phyloP scores from a whole-genome alignment of 192 early-diverging fungal genomes.

The Gryganskiella cystojenkinii region DNA sequence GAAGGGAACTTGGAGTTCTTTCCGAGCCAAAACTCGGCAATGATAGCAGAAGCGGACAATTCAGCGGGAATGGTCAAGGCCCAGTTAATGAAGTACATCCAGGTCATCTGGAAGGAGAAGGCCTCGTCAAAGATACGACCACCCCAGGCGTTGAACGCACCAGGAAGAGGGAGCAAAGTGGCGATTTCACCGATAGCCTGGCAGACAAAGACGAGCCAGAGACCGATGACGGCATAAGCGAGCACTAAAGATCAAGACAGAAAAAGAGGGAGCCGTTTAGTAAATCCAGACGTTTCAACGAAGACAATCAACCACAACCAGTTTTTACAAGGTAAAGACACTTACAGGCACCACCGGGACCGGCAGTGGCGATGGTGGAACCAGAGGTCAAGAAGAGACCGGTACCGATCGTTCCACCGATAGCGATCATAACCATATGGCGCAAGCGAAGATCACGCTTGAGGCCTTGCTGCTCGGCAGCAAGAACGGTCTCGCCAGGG shows the following conservation, averaged over 20 bases:
- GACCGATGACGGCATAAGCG: constrained; percentile 74
- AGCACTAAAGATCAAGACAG: constrained; percentile 58
- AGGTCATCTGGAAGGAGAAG: constrained; percentile 76
- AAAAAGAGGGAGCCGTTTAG: too few relatives aligned
- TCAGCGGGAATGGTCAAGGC: constrained; percentile 74
- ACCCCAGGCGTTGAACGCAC: constrained; percentile 83
- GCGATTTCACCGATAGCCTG: constrained; percentile 90
- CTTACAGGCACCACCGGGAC: constrained; percentile 74
- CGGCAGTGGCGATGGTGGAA: constrained; percentile 75
- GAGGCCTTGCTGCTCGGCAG: constrained; percentile 52
- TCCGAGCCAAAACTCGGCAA: constrained; percentile 65
- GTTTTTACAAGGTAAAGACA: too few relatives aligned
- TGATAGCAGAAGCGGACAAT: constrained; percentile 82
- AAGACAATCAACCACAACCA: too few relatives aligned
- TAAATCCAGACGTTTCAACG: too few relatives aligned
- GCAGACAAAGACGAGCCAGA: constrained; percentile 77
- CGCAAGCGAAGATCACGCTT: constrained; percentile 67
- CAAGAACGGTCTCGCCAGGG: constrained; percentile 3
- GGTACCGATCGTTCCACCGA: constrained; percentile 84
- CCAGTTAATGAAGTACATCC: constrained; percentile 76
- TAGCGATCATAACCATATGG: constrained; percentile 78
- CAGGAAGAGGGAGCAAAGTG: constrained; percentile 82
- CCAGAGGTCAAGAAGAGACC: constrained; percentile 88
- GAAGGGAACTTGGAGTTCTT: constrained; percentile 34
- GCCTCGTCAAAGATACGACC: constrained; percentile 86